phyloP scores from a whole-genome alignment of 129 eudicot species.

The Centella asiatica region DNA sequence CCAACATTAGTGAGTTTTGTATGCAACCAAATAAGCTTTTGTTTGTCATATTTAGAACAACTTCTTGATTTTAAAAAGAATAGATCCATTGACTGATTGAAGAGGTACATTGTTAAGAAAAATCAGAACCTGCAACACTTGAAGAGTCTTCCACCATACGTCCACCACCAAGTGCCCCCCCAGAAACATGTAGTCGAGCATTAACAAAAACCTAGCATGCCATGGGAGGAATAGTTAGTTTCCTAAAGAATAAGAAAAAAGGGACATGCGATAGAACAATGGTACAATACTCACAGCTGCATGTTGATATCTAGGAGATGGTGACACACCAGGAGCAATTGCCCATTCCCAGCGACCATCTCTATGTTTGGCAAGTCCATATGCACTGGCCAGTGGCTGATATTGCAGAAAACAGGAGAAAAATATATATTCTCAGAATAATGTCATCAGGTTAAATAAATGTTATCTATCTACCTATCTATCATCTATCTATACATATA shows the following conservation, averaged over 20 bases:
- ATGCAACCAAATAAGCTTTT: not conserved
- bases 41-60: not conserved
- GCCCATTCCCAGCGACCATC: conserved; percentile 99
- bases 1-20: not conserved
- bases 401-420: conserved; percentile 3
- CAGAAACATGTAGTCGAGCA: conserved; percentile 97
- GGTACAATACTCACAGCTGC: conserved; percentile 64
- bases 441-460: not conserved
- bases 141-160: conserved; percentile 99
- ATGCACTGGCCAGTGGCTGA: conserved; percentile 85
- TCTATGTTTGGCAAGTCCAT: conserved; percentile 93
- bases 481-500: no score
- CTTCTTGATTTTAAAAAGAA: not conserved
- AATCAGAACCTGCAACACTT: conserved; percentile 75
- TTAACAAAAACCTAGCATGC: conserved; percentile 78
- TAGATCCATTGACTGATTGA: not conserved
- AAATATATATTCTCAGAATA: no score
- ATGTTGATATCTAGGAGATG: conserved; percentile 91
- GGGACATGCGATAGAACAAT: no score
- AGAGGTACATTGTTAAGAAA: no score
- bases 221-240: conserved; percentile 2
- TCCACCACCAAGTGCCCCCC: conserved; percentile 99
- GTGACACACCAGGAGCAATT: conserved; percentile 96
- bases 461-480: no score
- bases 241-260: not conserved